Evolutionary conservation across 371 early-diverging fungal species (phyloP), one percentile per base, ranked within the genome.

Genomic region (Rozella allomycis): DNA sequence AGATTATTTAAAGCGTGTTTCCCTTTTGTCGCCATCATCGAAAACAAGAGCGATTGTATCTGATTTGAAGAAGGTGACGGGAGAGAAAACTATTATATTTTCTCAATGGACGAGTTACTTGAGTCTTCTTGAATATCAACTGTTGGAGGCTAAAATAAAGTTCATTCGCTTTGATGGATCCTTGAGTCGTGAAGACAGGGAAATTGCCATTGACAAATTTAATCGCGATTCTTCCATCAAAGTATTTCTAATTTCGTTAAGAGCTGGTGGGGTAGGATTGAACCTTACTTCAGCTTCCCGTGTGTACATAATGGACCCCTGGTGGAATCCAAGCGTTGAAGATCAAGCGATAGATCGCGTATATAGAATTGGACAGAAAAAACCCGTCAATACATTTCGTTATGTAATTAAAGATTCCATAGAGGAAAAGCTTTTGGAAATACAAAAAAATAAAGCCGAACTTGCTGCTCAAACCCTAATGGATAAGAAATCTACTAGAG

Each of bases 281-380:
- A 86, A 86, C 41, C 40, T 90, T 39, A 80, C 81, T 0, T 54
- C 58, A 16, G 87, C 86, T 0, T 69, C 46, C 30, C 63, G 73
- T 2, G 78, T 80, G 45, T 46, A 71, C 42, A 44, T 70, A 11
- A 47, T 70, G 40, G 71, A 70, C 39, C 56, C 58, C 9, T 63
- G 65, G 43, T 76, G 79, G 78, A 80, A 80, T 54, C 79, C 74
- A 14, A 70, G 72, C 0, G 69, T 72, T n/a, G 76, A 79, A 41
- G 50, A 66, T 7, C 80, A 81, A 48, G 82, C 84, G 11, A 76
- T 84, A 39, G 87, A 86, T 44, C 69, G 87, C 37, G 71, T 79
- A 3, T 78, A 82, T 44, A 61, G 86, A 8, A 43, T 85, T 5
- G 84, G 83, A 0, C 84, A 86, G 45, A 50, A 42, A 7, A 54